phyloP scores from a whole-genome alignment of 345 rosid species.

The Brassica rapa region DNA sequence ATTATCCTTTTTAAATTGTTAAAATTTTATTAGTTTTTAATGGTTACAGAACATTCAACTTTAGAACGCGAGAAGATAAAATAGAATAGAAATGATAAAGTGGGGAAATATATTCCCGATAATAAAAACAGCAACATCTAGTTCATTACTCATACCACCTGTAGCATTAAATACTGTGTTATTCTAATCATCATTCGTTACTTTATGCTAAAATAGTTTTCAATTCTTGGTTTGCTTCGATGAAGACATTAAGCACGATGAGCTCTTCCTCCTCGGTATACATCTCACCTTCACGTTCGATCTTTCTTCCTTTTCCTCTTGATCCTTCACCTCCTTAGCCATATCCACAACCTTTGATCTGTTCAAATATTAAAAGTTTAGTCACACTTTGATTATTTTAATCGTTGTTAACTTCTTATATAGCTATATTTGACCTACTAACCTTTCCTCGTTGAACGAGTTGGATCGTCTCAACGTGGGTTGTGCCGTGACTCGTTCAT shows the following conservation, averaged over 20 bases:
- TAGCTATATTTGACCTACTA: neutral
- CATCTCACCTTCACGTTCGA: slow-evolving; percentile 61
- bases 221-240: slow-evolving; percentile 48
- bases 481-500: slow-evolving; percentile 45
- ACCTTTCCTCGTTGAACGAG: slow-evolving; percentile 79
- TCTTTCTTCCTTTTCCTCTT: slow-evolving; percentile 41
- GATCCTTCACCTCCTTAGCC: slow-evolving; percentile 28
- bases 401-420: too few relatives aligned
- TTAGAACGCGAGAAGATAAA: neutral
- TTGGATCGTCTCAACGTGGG: slow-evolving; percentile 68
- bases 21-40: neutral
- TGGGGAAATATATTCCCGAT: too few relatives aligned
- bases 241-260: slow-evolving; percentile 39
- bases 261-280: slow-evolving; percentile 61
- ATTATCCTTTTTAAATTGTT: neutral
- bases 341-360: slow-evolving; percentile 43
- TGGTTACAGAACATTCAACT: neutral
- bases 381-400: too few relatives aligned
- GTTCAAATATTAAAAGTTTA: neutral
- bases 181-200: neutral
- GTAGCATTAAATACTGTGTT: neutral
- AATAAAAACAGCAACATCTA: neutral
- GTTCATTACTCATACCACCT: neutral
- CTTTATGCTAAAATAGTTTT: neutral
- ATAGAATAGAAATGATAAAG: too few relatives aligned